phyloP scores from a whole-genome alignment of 1,139 yeast species.

The Pichia sp. region DNA sequence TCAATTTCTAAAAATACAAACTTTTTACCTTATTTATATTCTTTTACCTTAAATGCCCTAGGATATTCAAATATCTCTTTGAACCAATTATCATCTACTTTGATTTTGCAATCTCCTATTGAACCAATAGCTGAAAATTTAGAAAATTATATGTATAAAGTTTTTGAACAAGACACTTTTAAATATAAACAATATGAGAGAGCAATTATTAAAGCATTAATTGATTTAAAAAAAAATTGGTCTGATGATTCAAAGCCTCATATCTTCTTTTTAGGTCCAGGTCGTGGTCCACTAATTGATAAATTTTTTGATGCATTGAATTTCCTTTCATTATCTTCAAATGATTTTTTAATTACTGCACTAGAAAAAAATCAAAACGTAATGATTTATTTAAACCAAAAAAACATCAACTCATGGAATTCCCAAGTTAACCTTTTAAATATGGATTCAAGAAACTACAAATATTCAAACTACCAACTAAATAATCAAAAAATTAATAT shows the following conservation, averaged over 20 bases:
- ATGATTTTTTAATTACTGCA: constrained; percentile 40
- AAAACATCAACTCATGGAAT: constrained; percentile 42
- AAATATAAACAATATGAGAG: constrained; percentile 63
- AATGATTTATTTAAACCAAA: constrained; percentile 37
- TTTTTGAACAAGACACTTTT: constrained; percentile 61
- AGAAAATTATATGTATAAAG: constrained; percentile 52
- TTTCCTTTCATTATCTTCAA: constrained; percentile 26
- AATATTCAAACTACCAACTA: neutral
- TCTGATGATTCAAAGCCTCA: constrained; percentile 15
- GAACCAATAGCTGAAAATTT: constrained; percentile 62
- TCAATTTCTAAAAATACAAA: constrained; percentile 17
- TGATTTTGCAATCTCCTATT: constrained; percentile 44
- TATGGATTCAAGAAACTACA: constrained; percentile 46
- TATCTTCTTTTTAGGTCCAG: constrained; percentile 76
- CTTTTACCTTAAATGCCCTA: constrained; percentile 21
- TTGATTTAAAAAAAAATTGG: constrained; percentile 28
- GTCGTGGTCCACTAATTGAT: constrained; percentile 74
- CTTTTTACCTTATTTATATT: constrained; percentile 24
- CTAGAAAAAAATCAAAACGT: constrained; percentile 73
- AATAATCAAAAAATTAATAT: constrained; percentile 36
- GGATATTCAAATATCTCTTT: constrained; percentile 12
- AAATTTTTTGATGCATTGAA: constrained; percentile 40
- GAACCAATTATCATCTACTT: constrained; percentile 2
- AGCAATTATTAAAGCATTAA: constrained; percentile 59
- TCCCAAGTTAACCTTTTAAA: constrained; percentile 42